Conservation (phyloP, 2,329 filamentous ascomycete species). For the Bimuria novae-zelandiae region DNA sequence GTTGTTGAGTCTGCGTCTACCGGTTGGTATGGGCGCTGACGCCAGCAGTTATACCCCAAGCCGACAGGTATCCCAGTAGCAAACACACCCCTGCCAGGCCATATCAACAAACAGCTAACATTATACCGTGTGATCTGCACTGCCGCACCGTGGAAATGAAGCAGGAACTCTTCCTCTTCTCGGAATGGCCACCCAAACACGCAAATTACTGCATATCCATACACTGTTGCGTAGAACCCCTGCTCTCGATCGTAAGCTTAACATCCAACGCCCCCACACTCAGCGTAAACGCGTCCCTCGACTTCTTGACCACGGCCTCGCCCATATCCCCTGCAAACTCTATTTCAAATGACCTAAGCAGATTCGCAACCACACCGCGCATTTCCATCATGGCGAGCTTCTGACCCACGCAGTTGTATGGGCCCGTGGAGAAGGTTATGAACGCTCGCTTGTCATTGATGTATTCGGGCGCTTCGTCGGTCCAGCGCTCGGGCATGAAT, state of each 20-base stretch:
- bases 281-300: conserved; percentile 35
- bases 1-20: too few relatives aligned
- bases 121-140: too few relatives aligned
- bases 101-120: too few relatives aligned
- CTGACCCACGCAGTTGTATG: conserved; percentile 74
- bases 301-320: conserved; percentile 22
- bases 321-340: conserved; percentile 35
- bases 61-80: too few relatives aligned
- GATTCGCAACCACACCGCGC: conserved; percentile 63
- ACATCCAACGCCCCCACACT: conserved; percentile 39
- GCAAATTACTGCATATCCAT: too few relatives aligned
- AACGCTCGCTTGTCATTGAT: conserved; percentile 59
- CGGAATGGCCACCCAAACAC: too few relatives aligned
- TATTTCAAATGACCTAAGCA: conserved; percentile 65
- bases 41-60: too few relatives aligned
- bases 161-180: too few relatives aligned
- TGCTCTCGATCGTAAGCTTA: conserved; percentile 23
- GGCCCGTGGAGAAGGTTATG: conserved; percentile 71
- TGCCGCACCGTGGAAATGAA: too few relatives aligned
- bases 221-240: too few relatives aligned
- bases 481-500: conserved; percentile 42
- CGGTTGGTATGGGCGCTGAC: too few relatives aligned
- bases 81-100: too few relatives aligned
- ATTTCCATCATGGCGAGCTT: conserved; percentile 68
- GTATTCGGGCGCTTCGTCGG: conserved; percentile 24